Base-by-base conservation (phyloP, 164 flowering plant genomes). In the Aristolochia californica region DNA sequence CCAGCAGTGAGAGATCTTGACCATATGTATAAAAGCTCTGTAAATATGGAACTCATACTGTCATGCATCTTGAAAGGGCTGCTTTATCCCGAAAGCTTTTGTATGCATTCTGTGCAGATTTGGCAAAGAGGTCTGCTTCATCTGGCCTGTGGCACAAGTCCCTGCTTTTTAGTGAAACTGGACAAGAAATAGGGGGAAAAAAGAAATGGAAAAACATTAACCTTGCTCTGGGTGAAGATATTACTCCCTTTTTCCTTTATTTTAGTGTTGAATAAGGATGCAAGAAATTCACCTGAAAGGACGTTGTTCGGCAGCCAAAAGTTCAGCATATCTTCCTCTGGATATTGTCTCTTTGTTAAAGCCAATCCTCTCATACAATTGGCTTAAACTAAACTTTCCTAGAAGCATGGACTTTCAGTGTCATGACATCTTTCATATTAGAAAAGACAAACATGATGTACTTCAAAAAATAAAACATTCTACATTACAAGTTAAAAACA, bases 281-380 rank as follows among this genome's bases (percentile, higher is more conserved):
- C 27, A 51, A 4, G 22, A 51, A 8, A 21, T 20, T 28, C 21
- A 88, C 97, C 91, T 82, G 68, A 93, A 81, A 68, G 97, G 82
- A 40, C 97, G 83, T 45, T 88, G 84, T 48, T 88, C 98, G 59
- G 93, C 95, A 4, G 78, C 84, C 56, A 64, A 65, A 40, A 93
- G 81, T 78, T 93, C 98, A 44, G 97, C 94, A 75, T 43, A 93
- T 77, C 55, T 88, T 55, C 98, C 97, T 63, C 98, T 80, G 48
- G 98, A 87, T 71, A 88, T 87, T 52, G 73, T 76, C 77, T 93
- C 95, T 75, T 88, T 91, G 63, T 83, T 91, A 81, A 91, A 85
- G 61, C 98, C 96, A 71, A 87, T 83, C 65, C 72, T 82, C 67
- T 85, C 95, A 73, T 93, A 88, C 13, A 93, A 70, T 59, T 78